These are phyloP conservation scores for Arthrinium puccinioides DNA, from an alignment of 2,329 filamentous ascomycete genomes.

Conservation along the genomic window DNA sequence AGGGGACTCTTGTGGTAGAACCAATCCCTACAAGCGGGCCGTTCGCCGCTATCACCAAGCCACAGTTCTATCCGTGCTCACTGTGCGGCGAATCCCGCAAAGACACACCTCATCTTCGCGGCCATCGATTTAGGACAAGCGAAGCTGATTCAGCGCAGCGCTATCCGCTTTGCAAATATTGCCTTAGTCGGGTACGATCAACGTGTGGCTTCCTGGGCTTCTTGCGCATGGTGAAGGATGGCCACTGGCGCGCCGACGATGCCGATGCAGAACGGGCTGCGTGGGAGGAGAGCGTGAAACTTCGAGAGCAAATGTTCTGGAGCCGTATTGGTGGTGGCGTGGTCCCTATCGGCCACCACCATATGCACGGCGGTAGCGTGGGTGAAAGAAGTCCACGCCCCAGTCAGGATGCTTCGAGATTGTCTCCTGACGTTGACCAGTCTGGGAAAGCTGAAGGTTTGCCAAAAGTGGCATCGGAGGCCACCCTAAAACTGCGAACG, in stretches of 20 bases:
- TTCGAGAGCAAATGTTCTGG: constrained; percentile 98
- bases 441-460: not conserved
- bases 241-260: constrained; percentile 79
- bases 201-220: constrained; percentile 93
- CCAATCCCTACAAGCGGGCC: constrained; percentile 61
- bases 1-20: constrained; percentile 83
- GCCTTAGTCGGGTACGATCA: constrained; percentile 72
- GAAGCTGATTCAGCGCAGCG: constrained; percentile 81
- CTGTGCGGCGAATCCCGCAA: constrained; percentile 81
- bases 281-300: constrained; percentile 88
- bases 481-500: not conserved
- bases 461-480: constrained; percentile 1
- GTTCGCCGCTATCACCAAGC: constrained; percentile 40
- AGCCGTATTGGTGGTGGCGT: constrained; percentile 86
- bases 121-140: constrained; percentile 81
- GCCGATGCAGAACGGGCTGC: constrained; percentile 78
- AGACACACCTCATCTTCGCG: constrained; percentile 63
- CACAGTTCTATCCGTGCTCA: constrained; percentile 64
- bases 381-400: constrained; percentile 24
- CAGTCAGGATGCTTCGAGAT: constrained; percentile 31
- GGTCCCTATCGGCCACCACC: constrained; percentile 49
- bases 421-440: not conserved
- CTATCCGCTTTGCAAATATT: constrained; percentile 87
- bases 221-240: constrained; percentile 83
- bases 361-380: constrained; percentile 11